A percentile compares a stretch with the other conserved stretches of the same genome.
Evolutionary conservation across 2,329 filamentous ascomycete species (phyloP).

Genomic region (Coniochaeta sp.): DNA sequence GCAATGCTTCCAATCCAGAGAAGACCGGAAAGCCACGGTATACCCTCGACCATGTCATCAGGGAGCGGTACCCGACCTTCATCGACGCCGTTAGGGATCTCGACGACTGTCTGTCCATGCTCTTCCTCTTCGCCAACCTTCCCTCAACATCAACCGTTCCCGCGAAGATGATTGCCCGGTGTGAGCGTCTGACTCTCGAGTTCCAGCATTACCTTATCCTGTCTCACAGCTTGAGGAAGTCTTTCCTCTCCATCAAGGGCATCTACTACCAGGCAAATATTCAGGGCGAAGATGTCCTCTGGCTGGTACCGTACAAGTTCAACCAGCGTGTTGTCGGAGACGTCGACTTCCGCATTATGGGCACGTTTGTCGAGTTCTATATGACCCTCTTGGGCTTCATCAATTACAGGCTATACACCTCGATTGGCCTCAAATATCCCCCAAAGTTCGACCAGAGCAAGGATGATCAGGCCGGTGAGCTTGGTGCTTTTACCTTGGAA

Average conservation of each 20-base stretch:
- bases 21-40: constrained; percentile 85
- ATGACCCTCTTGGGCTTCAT: constrained; percentile 92
- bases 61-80: constrained; percentile 97
- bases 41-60: constrained; percentile 92
- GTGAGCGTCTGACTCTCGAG: constrained; percentile 86
- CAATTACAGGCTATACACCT: constrained; percentile 91
- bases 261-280: constrained; percentile 99
- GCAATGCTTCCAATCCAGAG: constrained; percentile 79
- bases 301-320: constrained; percentile 97
- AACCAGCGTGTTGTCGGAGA: constrained; percentile 91
- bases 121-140: constrained; percentile 95
- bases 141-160: constrained; percentile 85
- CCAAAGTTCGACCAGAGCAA: constrained; percentile 84
- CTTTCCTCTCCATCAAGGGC: constrained; percentile 96
- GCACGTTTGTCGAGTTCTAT: constrained; percentile 98
- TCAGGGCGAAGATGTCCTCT: constrained; percentile 92
- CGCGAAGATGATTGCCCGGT: constrained; percentile 90
- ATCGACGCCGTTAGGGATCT: constrained; percentile 88
- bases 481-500: constrained; percentile 86
- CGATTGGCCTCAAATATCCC: constrained; percentile 86
- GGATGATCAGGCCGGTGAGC: constrained; percentile 83
- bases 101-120: constrained; percentile 92
- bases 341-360: constrained; percentile 98
- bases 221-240: constrained; percentile 86
- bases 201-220: constrained; percentile 97